phyloP scores from a whole-genome alignment of 148 eudicot species.

The Spergularia bocconei region DNA sequence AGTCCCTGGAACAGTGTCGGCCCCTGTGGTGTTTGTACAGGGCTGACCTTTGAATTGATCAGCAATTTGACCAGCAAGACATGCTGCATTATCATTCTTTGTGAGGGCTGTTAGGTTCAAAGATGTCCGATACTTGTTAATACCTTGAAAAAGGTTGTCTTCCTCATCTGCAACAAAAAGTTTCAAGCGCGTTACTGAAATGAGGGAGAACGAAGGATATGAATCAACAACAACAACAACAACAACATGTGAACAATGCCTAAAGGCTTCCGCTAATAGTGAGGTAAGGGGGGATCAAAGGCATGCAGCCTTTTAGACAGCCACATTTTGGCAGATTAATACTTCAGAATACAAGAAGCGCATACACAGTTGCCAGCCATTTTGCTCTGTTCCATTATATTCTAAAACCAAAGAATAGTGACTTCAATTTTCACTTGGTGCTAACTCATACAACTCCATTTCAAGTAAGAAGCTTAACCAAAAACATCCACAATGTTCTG shows the following conservation, averaged over 20 bases:
- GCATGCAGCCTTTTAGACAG: too few species aligned
- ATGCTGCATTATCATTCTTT: constrained; percentile 57
- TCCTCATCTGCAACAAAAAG: constrained; percentile 44
- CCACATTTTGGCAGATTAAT: too few species aligned
- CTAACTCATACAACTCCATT: too few species aligned
- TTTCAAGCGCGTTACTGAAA: neutral
- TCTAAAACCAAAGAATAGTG: too few species aligned
- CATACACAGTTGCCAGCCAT: too few species aligned
- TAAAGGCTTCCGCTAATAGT: too few species aligned
- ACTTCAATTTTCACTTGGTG: too few species aligned
- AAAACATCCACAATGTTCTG: neutral
- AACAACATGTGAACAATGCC: too few species aligned
- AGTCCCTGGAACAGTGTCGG: constrained; percentile 69
- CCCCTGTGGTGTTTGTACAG: constrained; percentile 62
- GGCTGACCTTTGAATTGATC: constrained; percentile 62
- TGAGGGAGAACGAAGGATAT: neutral
- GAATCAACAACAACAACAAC: neutral
- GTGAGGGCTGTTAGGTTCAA: constrained; percentile 47
- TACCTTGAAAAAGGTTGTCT: constrained; percentile 57
- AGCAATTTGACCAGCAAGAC: constrained; percentile 64
- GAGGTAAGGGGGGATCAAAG: too few species aligned
- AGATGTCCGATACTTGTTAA: constrained; percentile 59
- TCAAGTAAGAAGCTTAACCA: neutral
- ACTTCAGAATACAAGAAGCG: too few species aligned
- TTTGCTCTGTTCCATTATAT: too few species aligned